Base-by-base conservation (phyloP, 2,329 filamentous ascomycete genomes). In the Colletotrichum liriopes region DNA sequence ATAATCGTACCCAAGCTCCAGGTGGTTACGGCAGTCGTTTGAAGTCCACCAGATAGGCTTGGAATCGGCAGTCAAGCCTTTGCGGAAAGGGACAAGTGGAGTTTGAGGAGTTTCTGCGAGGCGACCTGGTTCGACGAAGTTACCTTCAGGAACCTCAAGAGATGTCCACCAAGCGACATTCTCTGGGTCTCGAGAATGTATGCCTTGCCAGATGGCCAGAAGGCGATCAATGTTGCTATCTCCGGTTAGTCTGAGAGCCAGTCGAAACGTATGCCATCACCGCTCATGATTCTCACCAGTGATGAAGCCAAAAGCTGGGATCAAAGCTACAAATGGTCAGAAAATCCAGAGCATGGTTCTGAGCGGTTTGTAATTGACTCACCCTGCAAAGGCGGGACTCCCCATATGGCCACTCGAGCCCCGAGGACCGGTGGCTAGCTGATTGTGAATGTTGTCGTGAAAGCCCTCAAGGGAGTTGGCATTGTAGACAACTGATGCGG, bases 1-100 rank as follows among this genome's bases (percentile, higher is more conserved):
- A 23, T 68, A 64, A 23, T 68, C 65, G 26, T 68, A 68, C 7
- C 65, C 65, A 23, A 68, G 65, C 20, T 68, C 26, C n/a, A 64
- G 16, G 35, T 68, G 65, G 32, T 64, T 60, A 11, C 65, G 65
- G 14, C 41, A 59, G 35, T 68, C 65, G 29, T 68, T 68, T 23
- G 65, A 68, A 7, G 65, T 64, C 58, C 65, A 54, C 65, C 65
- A 68, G 16, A 61, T 49, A 14, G 65, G 45, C 9, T 54, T 37
- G 29, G 45, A 49, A 45, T 23, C 49, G 7, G 45, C 41, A 35
- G 45, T 49, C 3, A 61, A 35, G 29, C 23, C 32, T 49, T 64
- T 64, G 9, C 61, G 61, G 61, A 64, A 64, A 29, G 61, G 61
- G 11, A 54, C 16, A 8, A 51, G 61, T 12, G 61, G 41, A 26